These are phyloP conservation scores for Neurospora sp. DNA, from an alignment of 495 filamentous ascomycete genomes.

Conservation along the genomic window DNA sequence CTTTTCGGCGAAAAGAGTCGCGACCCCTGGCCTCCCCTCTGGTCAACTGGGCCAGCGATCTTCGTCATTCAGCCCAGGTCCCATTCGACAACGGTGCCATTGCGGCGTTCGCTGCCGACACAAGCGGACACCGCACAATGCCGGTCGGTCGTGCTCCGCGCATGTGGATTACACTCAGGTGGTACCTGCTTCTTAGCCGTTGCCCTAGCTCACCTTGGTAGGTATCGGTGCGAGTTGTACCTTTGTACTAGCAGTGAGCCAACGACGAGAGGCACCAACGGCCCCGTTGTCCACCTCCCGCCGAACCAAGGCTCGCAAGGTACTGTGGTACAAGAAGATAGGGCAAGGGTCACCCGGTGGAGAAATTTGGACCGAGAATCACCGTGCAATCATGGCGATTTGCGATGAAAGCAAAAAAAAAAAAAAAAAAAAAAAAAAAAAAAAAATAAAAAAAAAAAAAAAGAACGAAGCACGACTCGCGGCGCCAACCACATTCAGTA, in stretches of 20 bases:
- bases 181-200: background rate
- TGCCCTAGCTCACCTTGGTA: background rate
- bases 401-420: background rate
- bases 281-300: background rate
- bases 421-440: background rate
- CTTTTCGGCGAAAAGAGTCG: background rate
- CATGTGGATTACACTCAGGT: background rate
- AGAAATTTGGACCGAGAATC: background rate
- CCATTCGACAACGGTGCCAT: background rate
- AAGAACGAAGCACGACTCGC: constrained; percentile 6
- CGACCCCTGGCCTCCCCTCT: background rate
- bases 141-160: background rate
- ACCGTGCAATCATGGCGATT: background rate
- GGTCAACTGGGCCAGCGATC: background rate
- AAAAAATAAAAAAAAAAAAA: no score
- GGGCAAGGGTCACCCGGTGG: background rate
- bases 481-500: constrained; percentile 1
- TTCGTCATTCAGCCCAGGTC: background rate
- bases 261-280: background rate
- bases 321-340: background rate
- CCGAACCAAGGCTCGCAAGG: background rate
- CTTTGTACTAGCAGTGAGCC: background rate
- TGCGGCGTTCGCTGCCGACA: background rate
- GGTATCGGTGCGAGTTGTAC: background rate
- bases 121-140: background rate